These are phyloP conservation scores for Podila clonocystis DNA, from an alignment of 192 early-diverging fungal species.

Conservation along the genomic window DNA sequence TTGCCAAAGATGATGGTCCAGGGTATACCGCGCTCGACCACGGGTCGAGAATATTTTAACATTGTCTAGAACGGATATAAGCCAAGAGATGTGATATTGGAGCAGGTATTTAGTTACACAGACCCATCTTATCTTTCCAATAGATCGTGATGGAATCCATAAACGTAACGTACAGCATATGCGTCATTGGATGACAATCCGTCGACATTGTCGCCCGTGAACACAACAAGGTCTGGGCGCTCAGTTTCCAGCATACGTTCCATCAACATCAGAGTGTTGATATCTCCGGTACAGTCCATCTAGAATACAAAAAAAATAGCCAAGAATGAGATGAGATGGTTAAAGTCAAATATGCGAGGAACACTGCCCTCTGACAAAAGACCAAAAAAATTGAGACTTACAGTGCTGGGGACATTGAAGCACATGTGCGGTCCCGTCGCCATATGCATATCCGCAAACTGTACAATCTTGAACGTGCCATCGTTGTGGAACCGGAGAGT, in stretches of 20 bases:
- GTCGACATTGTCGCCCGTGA: conserved; percentile 56
- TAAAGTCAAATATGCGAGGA: too few relatives aligned
- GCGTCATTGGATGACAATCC: conserved; percentile 47
- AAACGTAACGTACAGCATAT: conserved; percentile 24
- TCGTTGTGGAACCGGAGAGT: conserved; percentile 46
- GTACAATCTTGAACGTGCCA: conserved; percentile 58
- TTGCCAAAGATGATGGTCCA: conserved; percentile 59
- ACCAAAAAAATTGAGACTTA: conserved; percentile 14
- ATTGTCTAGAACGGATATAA: conserved; percentile 27
- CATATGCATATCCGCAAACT: conserved; percentile 59
- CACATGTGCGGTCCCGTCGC: conserved; percentile 54
- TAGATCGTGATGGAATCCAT: neutral
- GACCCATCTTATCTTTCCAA: neutral
- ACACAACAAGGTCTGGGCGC: conserved; percentile 56
- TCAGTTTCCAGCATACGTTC: conserved; percentile 54
- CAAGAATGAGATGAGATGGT: neutral
- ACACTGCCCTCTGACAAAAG: too few relatives aligned
- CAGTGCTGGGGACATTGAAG: conserved; percentile 33
- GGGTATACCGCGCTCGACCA: conserved; percentile 39
- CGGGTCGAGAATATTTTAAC: conserved; percentile 38
- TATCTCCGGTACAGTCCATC: conserved; percentile 54
- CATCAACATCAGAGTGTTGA: conserved; percentile 49
- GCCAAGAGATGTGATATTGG: neutral
- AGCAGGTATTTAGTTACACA: neutral
- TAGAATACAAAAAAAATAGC: conserved; percentile 2